phyloP scores from a whole-genome alignment of 495 filamentous ascomycete genomes.

The Penicillium salamii region DNA sequence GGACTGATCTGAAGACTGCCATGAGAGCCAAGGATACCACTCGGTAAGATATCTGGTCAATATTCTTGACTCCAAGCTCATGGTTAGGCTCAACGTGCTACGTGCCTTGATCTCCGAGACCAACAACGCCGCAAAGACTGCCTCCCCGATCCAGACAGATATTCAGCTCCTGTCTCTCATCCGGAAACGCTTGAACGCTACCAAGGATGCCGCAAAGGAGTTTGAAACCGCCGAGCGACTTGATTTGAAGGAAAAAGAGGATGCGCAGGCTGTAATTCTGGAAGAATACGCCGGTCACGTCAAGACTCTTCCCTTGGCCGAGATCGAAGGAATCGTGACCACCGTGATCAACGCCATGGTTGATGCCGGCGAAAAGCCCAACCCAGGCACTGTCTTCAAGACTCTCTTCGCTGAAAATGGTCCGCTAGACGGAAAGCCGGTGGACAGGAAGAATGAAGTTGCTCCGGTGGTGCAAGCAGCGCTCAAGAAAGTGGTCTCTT shows the following conservation, averaged over 20 bases:
- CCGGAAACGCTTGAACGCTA: conserved; percentile 48
- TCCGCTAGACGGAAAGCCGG: conserved; percentile 51
- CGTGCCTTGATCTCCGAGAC: conserved; percentile 59
- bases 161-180: conserved; percentile 58
- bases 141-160: conserved; percentile 56
- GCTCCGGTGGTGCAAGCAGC: conserved; percentile 32
- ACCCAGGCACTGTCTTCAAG: conserved; percentile 48
- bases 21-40: conserved; percentile 59
- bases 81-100: conserved; percentile 52
- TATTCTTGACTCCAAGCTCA: neutral
- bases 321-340: conserved; percentile 45
- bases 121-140: conserved; percentile 60
- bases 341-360: conserved; percentile 43
- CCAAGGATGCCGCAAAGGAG: conserved; percentile 49
- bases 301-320: conserved; percentile 46
- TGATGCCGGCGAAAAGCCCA: conserved; percentile 38
- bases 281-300: conserved; percentile 57
- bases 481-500: conserved; percentile 34
- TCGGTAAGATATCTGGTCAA: conserved; percentile 30
- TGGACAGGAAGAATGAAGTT: conserved; percentile 45
- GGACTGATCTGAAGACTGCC: conserved; percentile 57
- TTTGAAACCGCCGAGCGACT: conserved; percentile 49
- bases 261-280: conserved; percentile 51
- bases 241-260: conserved; percentile 59
- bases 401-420: conserved; percentile 46